phyloP scores from a whole-genome alignment of 2,329 filamentous ascomycete species.

The Epichloe sp. region DNA sequence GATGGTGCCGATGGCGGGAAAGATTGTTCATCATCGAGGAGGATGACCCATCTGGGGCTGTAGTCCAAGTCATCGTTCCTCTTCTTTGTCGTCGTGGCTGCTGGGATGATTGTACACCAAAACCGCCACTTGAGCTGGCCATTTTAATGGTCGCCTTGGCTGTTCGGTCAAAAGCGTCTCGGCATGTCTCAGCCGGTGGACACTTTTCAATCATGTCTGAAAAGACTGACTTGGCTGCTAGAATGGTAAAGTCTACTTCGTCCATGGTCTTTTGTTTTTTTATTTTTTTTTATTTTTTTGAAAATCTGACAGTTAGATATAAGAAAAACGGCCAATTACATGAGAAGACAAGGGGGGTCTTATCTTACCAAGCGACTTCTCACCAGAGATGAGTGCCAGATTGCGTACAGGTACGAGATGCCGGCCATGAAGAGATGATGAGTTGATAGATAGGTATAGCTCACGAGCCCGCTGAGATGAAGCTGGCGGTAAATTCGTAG shows the following conservation, averaged over 20 bases:
- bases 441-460: constrained; percentile 90
- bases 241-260: constrained; percentile 93
- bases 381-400: constrained; percentile 89
- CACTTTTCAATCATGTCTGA: constrained; percentile 89
- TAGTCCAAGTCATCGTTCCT: constrained; percentile 18
- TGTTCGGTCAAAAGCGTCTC: constrained; percentile 89
- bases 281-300: too few species aligned
- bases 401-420: constrained; percentile 90
- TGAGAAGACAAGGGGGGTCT: background rate
- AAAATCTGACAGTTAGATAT: background rate
- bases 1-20: constrained; percentile 15
- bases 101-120: constrained; percentile 34
- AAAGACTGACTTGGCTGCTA: constrained; percentile 85
- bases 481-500: constrained; percentile 81
- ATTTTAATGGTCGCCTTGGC: constrained; percentile 92
- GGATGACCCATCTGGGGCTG: constrained; percentile 14
- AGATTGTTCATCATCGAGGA: constrained; percentile 7
- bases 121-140: constrained; percentile 78
- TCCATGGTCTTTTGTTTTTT: constrained; percentile 53
- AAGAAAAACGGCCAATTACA: background rate
- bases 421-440: constrained; percentile 97
- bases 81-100: constrained; percentile 15
- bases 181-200: constrained; percentile 84
- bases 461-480: constrained; percentile 77
- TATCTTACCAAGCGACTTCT: constrained; percentile 64